These are phyloP conservation scores for Plasmodium vivax DNA, from an alignment of 169 alveolate species.

Conservation along the genomic window DNA sequence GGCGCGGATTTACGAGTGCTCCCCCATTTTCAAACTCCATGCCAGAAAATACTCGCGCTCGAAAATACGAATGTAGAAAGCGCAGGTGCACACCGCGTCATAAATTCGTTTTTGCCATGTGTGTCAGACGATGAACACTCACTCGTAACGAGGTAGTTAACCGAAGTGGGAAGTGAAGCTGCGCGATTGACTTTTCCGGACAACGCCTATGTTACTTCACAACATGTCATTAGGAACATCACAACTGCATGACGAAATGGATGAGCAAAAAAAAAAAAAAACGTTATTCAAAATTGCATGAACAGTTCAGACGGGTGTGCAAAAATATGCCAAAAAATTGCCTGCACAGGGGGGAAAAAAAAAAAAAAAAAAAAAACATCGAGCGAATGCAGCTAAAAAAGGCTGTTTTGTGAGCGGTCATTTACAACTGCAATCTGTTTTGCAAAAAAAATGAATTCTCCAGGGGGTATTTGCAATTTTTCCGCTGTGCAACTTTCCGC, in stretches of 20 bases:
- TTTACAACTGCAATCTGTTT: not conserved
- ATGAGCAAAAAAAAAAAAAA: constrained; percentile 4
- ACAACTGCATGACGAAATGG: not conserved
- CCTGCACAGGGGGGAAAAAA: not conserved
- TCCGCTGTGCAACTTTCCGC: not conserved
- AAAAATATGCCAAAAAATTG: constrained; percentile 9
- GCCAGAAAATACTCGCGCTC: constrained; percentile 3
- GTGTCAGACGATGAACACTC: not conserved
- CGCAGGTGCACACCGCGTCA: not conserved
- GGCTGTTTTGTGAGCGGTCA: not conserved
- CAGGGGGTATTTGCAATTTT: not conserved
- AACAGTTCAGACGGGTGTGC: constrained; percentile 17
- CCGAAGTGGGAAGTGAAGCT: not conserved
- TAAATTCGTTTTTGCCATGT: not conserved
- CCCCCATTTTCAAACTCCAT: constrained; percentile 6
- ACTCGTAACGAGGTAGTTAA: not conserved
- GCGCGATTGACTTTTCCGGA: not conserved
- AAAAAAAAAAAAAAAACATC: constrained; percentile 11
- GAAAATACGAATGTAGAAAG: constrained; percentile 1
- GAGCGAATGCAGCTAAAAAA: constrained; percentile 7
- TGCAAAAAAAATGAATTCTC: not conserved
- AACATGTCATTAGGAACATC: not conserved
- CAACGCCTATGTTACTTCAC: not conserved
- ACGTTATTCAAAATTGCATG: constrained; percentile 28
- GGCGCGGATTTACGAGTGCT: not conserved